Base-by-base conservation (phyloP, 2,329 filamentous ascomycete species). In the Xylaria sp. region DNA sequence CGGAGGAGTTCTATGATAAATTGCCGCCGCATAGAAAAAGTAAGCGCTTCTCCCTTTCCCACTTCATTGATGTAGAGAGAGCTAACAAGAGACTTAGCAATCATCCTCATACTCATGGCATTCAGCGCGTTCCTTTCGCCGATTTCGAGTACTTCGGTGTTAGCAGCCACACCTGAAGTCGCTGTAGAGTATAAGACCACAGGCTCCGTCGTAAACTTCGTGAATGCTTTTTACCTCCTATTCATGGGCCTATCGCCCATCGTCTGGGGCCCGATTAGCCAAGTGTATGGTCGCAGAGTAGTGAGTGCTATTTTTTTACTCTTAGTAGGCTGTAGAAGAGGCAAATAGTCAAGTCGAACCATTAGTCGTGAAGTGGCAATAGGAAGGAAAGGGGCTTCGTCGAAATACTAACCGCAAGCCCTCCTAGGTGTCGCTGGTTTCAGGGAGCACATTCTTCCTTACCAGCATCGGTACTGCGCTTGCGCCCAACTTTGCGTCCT, bases 91-190 rank as follows among this genome's bases (percentile, higher is more conserved):
- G 9, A 10, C 13, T 4, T 50, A 66, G 64, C 79, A 2, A 68
- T 85, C 62, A 89, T 93, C 55, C 86, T 91, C 13, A 76, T 78
- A 8, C 80, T 92, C 4, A 75, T 92, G 55, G 87, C 88, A 0
- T 90, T 87, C 69, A 91, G 88, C 74, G 85, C 87, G 30, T 91
- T 93, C 64, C 77, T 93, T 50, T 86, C 90, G 0, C 90, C 90
- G 0, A 83, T 91, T 23, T 88, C 85, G 10, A 90, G 85, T 46
- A 92, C 89, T 0, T 86, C 87, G 1, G 84, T 92, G 7, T 74
- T 93, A 10, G 81, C 88, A 1, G 90, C 89, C 1, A 83, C 88
- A 1, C 89, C 89, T 1, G 89, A 93, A 71, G 85, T 93, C 4
- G 88, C 88, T 1, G 71, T 70, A 3, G 85, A 83, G 6, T 91